Conservation (phyloP, 768 basidiomycete genomes). For the Lentinula guzmanii region DNA sequence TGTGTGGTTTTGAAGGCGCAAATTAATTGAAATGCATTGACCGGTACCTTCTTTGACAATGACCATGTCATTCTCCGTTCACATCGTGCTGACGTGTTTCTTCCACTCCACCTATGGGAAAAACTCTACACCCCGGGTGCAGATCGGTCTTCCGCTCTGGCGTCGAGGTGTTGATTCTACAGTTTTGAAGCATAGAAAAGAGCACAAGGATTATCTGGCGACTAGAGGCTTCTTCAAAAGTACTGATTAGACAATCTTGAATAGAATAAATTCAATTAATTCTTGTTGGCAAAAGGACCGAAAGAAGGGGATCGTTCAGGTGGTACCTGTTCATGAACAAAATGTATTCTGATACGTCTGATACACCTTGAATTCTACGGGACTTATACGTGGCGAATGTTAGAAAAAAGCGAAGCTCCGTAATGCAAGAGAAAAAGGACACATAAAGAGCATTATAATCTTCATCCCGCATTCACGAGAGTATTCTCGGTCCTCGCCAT, state of each 20-base stretch:
- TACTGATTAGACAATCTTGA: background rate
- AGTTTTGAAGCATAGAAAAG: constrained; percentile 36
- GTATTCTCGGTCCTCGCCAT: constrained; percentile 75
- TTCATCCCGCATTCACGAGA: constrained; percentile 31
- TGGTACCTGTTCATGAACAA: background rate
- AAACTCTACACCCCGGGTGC: background rate
- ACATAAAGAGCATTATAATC: constrained; percentile 65
- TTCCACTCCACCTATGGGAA: background rate
- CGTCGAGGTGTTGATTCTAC: constrained; percentile 42
- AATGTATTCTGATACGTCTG: background rate
- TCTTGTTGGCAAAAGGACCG: background rate
- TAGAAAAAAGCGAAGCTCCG: constrained; percentile 54
- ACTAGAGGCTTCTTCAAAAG: constrained; percentile 38
- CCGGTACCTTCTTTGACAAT: background rate
- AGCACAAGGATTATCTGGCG: constrained; percentile 40
- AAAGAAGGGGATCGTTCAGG: background rate
- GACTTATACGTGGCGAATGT: constrained; percentile 23
- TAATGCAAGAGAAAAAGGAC: constrained; percentile 18
- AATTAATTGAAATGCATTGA: background rate
- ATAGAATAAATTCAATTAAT: background rate
- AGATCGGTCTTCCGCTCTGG: constrained; percentile 53
- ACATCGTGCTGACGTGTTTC: background rate
- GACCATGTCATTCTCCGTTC: constrained; percentile 3
- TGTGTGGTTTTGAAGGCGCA: background rate
- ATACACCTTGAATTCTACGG: background rate